phyloP scores from a whole-genome alignment of 2,329 filamentous ascomycete species.

The Corynespora cassiicola region DNA sequence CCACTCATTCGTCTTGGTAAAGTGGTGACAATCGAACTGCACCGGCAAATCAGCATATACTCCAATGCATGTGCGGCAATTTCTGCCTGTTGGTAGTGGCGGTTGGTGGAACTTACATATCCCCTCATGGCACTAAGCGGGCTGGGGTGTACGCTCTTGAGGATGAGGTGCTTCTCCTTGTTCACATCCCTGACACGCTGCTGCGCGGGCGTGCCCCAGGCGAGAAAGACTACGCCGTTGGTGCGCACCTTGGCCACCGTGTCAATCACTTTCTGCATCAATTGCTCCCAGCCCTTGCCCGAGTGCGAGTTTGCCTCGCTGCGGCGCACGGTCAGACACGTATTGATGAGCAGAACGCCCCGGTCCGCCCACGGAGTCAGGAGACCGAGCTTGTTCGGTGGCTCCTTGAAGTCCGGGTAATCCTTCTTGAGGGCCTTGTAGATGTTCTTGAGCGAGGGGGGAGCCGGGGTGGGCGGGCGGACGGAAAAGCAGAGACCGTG shows the following conservation, averaged over 20 bases:
- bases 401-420: conserved; percentile 79
- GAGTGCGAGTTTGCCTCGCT: conserved; percentile 87
- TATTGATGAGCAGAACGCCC: conserved; percentile 92
- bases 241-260: conserved; percentile 78
- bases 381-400: conserved; percentile 79
- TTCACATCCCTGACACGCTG: conserved; percentile 80
- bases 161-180: conserved; percentile 75
- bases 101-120: conserved; percentile 62
- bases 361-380: conserved; percentile 93
- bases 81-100: no score
- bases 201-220: conserved; percentile 87
- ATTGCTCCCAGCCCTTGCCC: conserved; percentile 87
- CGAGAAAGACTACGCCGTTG: conserved; percentile 89
- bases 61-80: no score
- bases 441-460: conserved; percentile 92
- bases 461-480: conserved; percentile 83
- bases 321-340: conserved; percentile 89
- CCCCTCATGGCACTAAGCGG: conserved; percentile 85
- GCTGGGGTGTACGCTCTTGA: conserved; percentile 89
- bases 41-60: conserved; percentile 41
- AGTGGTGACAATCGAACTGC: conserved; percentile 79
- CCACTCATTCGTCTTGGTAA: conserved; percentile 85
- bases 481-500: conserved; percentile 97
- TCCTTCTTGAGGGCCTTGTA: conserved; percentile 87
- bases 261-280: conserved; percentile 92